Conservation (phyloP, 2,329 filamentous ascomycete species). For the Aspergillus sp. region DNA sequence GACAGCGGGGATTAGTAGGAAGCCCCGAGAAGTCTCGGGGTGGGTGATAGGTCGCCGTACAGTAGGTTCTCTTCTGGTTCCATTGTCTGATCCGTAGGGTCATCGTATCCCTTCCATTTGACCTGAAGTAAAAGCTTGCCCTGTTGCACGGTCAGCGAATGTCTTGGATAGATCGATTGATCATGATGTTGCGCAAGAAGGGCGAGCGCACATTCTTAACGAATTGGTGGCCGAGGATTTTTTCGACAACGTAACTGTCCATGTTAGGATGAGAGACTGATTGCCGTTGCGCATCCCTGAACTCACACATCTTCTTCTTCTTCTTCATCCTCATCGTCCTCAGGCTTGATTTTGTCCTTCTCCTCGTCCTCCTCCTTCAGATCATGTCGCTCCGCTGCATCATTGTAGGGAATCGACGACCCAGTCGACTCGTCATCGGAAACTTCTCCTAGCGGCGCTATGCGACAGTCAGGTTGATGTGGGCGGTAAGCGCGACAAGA, state of each 20-base stretch:
- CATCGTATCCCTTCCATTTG: slow-evolving; percentile 49
- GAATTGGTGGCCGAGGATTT: slow-evolving; percentile 38
- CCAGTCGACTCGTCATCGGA: slow-evolving; percentile 38
- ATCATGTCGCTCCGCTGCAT: slow-evolving; percentile 18
- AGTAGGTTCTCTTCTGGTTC: slow-evolving; percentile 47
- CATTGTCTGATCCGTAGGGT: slow-evolving; percentile 43
- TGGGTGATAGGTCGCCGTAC: slow-evolving; percentile 24
- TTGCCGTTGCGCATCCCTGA: slow-evolving; percentile 9
- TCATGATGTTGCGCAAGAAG: neutral
- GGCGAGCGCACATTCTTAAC: slow-evolving; percentile 34
- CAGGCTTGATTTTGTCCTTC: slow-evolving; percentile 19
- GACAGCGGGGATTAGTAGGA: slow-evolving; percentile 16
- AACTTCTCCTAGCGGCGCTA: slow-evolving; percentile 32
- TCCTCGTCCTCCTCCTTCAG: slow-evolving; percentile 19
- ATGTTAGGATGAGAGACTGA: slow-evolving; percentile 13
- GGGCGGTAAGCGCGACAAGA: slow-evolving; percentile 8
- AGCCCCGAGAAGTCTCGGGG: neutral
- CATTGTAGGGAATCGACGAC: slow-evolving; percentile 38
- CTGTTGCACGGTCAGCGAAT: slow-evolving; percentile 27
- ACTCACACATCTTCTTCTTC: slow-evolving; percentile 38
- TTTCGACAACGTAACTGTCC: slow-evolving; percentile 41
- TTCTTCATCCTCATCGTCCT: slow-evolving; percentile 24
- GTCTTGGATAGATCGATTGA: neutral
- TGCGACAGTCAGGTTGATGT: slow-evolving; percentile 13
- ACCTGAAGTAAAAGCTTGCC: slow-evolving; percentile 40